Evolutionary conservation across 306 rosid species (phyloP).

Genomic region (Echinosophora koreensis): DNA sequence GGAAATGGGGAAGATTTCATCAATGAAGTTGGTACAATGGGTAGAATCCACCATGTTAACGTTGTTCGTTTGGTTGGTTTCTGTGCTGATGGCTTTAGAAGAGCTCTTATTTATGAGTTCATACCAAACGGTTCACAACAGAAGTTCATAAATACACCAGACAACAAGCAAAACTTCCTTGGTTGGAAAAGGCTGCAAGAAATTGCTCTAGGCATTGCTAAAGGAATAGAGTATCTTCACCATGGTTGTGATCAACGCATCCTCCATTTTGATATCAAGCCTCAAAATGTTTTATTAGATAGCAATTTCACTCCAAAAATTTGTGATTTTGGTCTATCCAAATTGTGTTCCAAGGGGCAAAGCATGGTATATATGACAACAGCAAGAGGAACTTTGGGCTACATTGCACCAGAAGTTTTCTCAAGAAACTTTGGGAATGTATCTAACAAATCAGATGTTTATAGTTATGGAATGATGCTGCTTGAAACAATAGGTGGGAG

Average conservation of each 20-base stretch:
- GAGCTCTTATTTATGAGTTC: constrained; percentile 57
- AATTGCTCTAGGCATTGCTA: constrained; percentile 52
- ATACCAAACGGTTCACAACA: constrained; percentile 52
- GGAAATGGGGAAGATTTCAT: constrained; percentile 50
- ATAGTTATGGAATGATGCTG: constrained; percentile 53
- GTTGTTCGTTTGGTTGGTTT: constrained; percentile 57
- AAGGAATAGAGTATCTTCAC: constrained; percentile 61
- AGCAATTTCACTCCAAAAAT: constrained; percentile 48
- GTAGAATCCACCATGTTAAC: constrained; percentile 57
- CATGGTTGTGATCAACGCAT: constrained; percentile 54
- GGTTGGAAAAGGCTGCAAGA: constrained; percentile 48
- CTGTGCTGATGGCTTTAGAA: constrained; percentile 52
- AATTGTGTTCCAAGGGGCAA: constrained; percentile 53
- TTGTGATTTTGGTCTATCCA: constrained; percentile 54
- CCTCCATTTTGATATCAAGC: constrained; percentile 60
- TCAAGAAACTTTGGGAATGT: constrained; percentile 52
- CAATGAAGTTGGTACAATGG: constrained; percentile 53
- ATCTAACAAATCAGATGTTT: constrained; percentile 46
- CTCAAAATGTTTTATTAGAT: constrained; percentile 53
- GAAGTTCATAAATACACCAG: constrained; percentile 34
- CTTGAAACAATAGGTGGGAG: constrained; percentile 55
- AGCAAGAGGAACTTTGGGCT: constrained; percentile 57
- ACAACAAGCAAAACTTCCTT: constrained; percentile 23
- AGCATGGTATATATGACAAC: constrained; percentile 53
- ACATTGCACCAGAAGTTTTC: constrained; percentile 59